These are phyloP conservation scores for Aspergillus versicolor DNA, from an alignment of 2,329 filamentous ascomycete genomes.

Conservation along the genomic window DNA sequence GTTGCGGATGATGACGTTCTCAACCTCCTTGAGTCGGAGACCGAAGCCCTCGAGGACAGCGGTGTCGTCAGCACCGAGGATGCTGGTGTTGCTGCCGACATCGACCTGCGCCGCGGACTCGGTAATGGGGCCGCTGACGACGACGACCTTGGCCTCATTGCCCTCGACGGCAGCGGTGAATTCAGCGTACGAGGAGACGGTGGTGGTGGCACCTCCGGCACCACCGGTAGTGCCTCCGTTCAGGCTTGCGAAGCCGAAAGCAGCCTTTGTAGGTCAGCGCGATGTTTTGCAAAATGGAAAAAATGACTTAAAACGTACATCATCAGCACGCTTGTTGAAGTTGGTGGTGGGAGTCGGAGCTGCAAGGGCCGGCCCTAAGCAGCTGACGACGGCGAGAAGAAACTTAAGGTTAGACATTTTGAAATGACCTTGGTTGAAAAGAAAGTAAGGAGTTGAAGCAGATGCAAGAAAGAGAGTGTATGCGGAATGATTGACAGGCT, in stretches of 20 bases:
- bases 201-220: constrained; percentile 54
- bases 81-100: constrained; percentile 52
- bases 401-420: constrained; percentile 27
- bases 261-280: constrained; percentile 16
- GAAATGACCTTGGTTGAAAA: neutral
- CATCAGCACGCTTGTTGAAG: constrained; percentile 27
- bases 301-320: constrained; percentile 19
- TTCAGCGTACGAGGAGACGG: constrained; percentile 52
- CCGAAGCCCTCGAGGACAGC: constrained; percentile 54
- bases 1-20: constrained; percentile 65
- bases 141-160: constrained; percentile 47
- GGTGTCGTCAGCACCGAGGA: constrained; percentile 52
- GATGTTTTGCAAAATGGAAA: too few relatives aligned
- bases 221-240: constrained; percentile 58
- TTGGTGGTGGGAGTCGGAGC: constrained; percentile 24
- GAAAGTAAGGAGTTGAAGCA: constrained; percentile 8
- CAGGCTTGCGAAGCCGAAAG: constrained; percentile 47
- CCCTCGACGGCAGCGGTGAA: constrained; percentile 53
- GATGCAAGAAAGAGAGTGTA: constrained; percentile 4
- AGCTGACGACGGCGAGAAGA: constrained; percentile 22
- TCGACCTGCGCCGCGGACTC: constrained; percentile 44
- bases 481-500: constrained; percentile 6
- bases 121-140: constrained; percentile 48
- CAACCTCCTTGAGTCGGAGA: constrained; percentile 51
- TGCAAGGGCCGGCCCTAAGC: constrained; percentile 26